Evolutionary conservation across 192 early-diverging fungal genomes (phyloP).

Genomic region (Rhizoclosmatium globosum): DNA sequence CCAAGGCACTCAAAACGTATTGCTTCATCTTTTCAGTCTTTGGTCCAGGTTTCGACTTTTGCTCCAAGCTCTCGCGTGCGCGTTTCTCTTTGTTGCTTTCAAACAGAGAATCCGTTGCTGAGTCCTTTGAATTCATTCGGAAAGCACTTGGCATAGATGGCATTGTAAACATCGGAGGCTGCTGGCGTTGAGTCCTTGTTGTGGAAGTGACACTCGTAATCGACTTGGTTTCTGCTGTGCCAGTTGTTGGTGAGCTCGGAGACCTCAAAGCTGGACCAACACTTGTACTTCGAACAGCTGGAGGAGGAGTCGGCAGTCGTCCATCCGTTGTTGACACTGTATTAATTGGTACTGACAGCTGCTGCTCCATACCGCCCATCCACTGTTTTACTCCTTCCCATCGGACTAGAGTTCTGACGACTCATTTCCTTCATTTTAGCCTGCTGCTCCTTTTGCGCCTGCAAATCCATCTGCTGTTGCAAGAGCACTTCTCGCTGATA

Average conservation of each 20-base stretch:
- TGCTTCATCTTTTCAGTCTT: conserved; percentile 8
- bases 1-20: background rate
- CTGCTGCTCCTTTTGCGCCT: background rate
- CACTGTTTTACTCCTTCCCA: conserved; percentile 17
- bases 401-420: background rate
- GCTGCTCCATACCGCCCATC: conserved; percentile 3
- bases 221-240: background rate
- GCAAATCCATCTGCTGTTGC: no score
- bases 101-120: conserved; percentile 4
- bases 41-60: background rate
- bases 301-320: background rate
- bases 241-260: background rate
- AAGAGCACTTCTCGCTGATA: background rate
- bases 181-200: no score
- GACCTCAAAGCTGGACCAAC: conserved; percentile 14
- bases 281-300: conserved; percentile 25
- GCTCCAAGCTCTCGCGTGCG: background rate
- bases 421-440: background rate
- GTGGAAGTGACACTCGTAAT: background rate
- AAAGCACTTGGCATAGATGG: no score
- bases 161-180: no score
- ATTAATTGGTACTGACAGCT: background rate
- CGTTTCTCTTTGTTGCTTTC: background rate
- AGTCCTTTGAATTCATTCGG: background rate
- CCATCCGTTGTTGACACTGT: background rate